Percentiles rank a stretch among this genome's conserved stretches.
Conservation (phyloP, 129 eudicot species). For the Heracleum sosnowskyi region DNA sequence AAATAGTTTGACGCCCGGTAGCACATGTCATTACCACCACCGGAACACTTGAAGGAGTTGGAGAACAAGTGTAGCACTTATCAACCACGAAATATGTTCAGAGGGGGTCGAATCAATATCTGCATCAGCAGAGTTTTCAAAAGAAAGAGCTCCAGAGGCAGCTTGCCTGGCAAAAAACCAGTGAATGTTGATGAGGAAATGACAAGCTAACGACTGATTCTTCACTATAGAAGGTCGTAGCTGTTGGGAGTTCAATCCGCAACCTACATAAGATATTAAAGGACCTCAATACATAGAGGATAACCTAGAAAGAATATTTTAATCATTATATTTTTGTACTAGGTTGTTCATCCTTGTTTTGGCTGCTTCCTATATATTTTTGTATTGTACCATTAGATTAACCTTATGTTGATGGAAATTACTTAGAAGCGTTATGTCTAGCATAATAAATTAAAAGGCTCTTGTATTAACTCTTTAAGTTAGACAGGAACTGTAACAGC, state of each 20-base stretch:
- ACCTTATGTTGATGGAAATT: not conserved
- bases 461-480: not conserved
- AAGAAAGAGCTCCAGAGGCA: conserved; percentile 32
- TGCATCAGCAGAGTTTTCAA: conserved; percentile 20
- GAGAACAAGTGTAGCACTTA: too few relatives aligned
- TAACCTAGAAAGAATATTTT: not conserved
- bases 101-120: conserved; percentile 35
- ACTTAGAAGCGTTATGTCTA: not conserved
- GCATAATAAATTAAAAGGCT: not conserved
- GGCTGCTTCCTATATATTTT: too few relatives aligned
- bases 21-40: too few relatives aligned
- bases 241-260: not conserved
- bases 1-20: too few relatives aligned
- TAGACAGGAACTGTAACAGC: not conserved
- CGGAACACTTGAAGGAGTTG: too few relatives aligned
- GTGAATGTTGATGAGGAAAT: conserved; percentile 41
- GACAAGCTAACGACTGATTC: conserved; percentile 14
- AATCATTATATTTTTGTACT: not conserved
- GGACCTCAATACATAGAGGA: conserved; percentile 33
- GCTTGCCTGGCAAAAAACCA: conserved; percentile 33
- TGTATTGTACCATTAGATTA: not conserved
- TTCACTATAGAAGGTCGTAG: not conserved
- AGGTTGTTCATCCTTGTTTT: not conserved
- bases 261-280: conserved; percentile 23
- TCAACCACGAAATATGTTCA: conserved; percentile 32